Evolutionary conservation across 1,284 basidiomycete species (phyloP).

Genomic region (Moesziomyces sp.): DNA sequence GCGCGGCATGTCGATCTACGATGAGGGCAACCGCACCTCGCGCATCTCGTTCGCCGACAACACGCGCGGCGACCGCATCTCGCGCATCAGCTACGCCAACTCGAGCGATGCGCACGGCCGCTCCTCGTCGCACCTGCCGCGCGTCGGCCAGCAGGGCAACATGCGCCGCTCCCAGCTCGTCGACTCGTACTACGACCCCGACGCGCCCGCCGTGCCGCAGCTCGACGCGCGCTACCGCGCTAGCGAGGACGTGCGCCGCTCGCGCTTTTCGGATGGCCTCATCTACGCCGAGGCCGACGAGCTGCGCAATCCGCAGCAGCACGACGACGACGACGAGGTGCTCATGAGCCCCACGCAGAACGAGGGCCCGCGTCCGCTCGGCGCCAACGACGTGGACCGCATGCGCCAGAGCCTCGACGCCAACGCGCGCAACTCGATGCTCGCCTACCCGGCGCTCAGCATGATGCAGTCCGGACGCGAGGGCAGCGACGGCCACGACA

Average conservation of each 20-base stretch:
- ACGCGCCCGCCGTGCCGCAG: constrained; percentile 51
- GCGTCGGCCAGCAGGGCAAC: constrained; percentile 35
- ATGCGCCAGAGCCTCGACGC: constrained; percentile 53
- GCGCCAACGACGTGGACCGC: constrained; percentile 41
- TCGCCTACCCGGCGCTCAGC: constrained; percentile 54
- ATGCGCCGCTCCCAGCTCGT: constrained; percentile 43
- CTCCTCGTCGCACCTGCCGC: constrained; percentile 39
- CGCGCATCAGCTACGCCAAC: constrained; percentile 57
- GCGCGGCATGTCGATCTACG: constrained; percentile 51
- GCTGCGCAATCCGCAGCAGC: constrained; percentile 22
- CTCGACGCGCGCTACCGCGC: constrained; percentile 38
- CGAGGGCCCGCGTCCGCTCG: constrained; percentile 47
- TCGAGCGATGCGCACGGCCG: constrained; percentile 48
- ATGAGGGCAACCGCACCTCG: constrained; percentile 46
- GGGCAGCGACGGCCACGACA: constrained; percentile 46
- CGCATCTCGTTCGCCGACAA: constrained; percentile 56
- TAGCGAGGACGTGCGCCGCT: constrained; percentile 36
- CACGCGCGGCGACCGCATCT: constrained; percentile 58
- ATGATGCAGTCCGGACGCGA: constrained; percentile 51
- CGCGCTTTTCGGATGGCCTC: constrained; percentile 41
- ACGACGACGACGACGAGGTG: constrained; percentile 48
- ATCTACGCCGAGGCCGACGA: constrained; percentile 42
- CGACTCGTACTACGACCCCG: constrained; percentile 57
- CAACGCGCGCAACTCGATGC: constrained; percentile 55
- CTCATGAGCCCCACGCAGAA: constrained; percentile 61